Percentiles rank a stretch among this genome's conserved stretches.
Conservation (phyloP, 345 rosid species). For the Litchi chinensis region DNA sequence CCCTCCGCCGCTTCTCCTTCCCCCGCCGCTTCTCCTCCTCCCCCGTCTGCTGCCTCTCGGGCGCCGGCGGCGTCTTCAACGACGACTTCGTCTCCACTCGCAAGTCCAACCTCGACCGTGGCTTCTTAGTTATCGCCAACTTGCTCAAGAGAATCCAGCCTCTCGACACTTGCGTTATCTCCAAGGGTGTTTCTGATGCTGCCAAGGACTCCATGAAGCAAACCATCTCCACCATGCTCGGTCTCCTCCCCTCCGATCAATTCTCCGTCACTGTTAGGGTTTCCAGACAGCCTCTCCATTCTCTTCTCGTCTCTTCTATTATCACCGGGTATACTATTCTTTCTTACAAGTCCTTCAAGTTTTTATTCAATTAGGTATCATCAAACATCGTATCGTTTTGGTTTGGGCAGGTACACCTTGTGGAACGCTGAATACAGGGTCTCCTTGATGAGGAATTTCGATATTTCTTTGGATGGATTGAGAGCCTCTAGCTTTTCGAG, state of each 20-base stretch:
- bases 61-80: conserved; percentile 69
- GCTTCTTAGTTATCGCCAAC: conserved; percentile 76
- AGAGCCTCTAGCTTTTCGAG: conserved; percentile 25
- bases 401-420: conserved; percentile 64
- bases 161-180: conserved; percentile 72
- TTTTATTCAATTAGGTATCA: background rate
- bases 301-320: conserved; percentile 75
- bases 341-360: background rate
- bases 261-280: conserved; percentile 64
- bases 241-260: conserved; percentile 85
- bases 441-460: conserved; percentile 70
- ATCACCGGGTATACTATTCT: conserved; percentile 66
- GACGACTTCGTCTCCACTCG: conserved; percentile 80
- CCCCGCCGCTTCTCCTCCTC: conserved; percentile 25
- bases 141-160: conserved; percentile 78
- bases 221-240: conserved; percentile 89
- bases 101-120: conserved; percentile 65
- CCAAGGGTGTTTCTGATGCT: conserved; percentile 81
- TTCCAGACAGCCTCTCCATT: conserved; percentile 62
- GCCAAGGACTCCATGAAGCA: conserved; percentile 92
- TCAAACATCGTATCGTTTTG: background rate
- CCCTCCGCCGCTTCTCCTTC: conserved; percentile 26
- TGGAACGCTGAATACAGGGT: conserved; percentile 96
- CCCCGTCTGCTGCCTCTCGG: conserved; percentile 58
- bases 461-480: conserved; percentile 36